Evolutionary conservation across 768 basidiomycete species (phyloP).

Genomic region (Leccinum pellstonianum): DNA sequence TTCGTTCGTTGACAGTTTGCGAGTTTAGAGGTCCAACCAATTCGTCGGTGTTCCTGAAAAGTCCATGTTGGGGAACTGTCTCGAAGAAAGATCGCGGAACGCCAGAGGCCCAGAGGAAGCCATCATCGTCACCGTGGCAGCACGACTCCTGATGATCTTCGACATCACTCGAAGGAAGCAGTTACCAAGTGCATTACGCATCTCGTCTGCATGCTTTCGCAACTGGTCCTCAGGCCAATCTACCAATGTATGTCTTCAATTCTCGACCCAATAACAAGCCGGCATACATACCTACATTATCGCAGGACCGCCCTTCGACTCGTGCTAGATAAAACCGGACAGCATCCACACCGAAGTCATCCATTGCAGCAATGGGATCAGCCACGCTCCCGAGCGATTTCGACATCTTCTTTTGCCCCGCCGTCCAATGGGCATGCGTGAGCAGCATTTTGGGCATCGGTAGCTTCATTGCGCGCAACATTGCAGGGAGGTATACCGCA

Average conservation of each 20-base stretch:
- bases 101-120: constrained; percentile 13
- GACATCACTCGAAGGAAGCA: constrained; percentile 67
- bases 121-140: neutral
- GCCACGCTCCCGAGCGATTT: constrained; percentile 87
- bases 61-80: constrained; percentile 12
- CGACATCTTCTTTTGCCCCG: constrained; percentile 82
- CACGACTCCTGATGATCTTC: constrained; percentile 41
- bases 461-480: constrained; percentile 68
- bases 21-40: constrained; percentile 14
- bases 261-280: neutral
- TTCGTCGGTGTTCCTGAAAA: neutral
- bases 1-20: constrained; percentile 21
- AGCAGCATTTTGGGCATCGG: constrained; percentile 52
- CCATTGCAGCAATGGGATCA: constrained; percentile 73
- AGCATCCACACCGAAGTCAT: constrained; percentile 66
- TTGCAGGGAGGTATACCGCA: constrained; percentile 83
- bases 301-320: constrained; percentile 72
- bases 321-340: constrained; percentile 81
- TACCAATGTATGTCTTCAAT: constrained; percentile 26
- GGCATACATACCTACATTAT: constrained; percentile 64
- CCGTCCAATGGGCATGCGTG: constrained; percentile 86
- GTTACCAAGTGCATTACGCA: constrained; percentile 73
- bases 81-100: constrained; percentile 17
- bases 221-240: constrained; percentile 77
- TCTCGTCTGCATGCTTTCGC: constrained; percentile 55